Percentiles rank a stretch among this genome's conserved stretches.
phyloP scores from a whole-genome alignment of 805 yeast species.

The Yarrowia keelungensis region DNA sequence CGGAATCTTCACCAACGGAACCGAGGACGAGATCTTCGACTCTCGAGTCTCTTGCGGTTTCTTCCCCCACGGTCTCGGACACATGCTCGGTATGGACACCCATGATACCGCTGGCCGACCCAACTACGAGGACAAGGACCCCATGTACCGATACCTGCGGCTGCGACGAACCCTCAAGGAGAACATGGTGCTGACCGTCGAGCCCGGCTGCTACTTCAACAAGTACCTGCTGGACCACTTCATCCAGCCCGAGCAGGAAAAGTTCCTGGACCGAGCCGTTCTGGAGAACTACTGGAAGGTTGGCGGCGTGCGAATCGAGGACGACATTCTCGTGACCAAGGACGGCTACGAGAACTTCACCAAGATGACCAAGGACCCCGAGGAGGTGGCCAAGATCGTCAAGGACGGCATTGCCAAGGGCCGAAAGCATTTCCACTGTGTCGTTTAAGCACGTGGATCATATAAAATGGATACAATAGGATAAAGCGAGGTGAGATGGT shows the following conservation, averaged over 20 bases:
- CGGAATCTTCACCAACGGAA: constrained; percentile 71
- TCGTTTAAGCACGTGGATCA: constrained; percentile 47
- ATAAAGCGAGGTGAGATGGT: too few species aligned
- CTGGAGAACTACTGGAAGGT: constrained; percentile 81
- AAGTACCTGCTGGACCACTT: constrained; percentile 76
- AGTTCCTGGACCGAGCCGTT: constrained; percentile 68
- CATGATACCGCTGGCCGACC: constrained; percentile 95
- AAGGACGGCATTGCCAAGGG: constrained; percentile 68
- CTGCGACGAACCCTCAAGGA: constrained; percentile 72
- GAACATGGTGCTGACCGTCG: constrained; percentile 91
- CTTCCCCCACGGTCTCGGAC: constrained; percentile 97
- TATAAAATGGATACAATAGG: too few species aligned
- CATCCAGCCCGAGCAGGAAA: constrained; percentile 55
- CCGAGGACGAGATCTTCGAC: constrained; percentile 70
- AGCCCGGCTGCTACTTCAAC: constrained; percentile 93
- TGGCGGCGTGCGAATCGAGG: constrained; percentile 98
- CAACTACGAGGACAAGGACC: constrained; percentile 83
- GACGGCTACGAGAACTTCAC: constrained; percentile 84
- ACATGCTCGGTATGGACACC: constrained; percentile 90
- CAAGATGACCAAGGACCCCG: constrained; percentile 82
- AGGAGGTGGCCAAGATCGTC: constrained; percentile 79
- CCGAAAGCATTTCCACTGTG: constrained; percentile 66
- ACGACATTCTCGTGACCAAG: constrained; percentile 80
- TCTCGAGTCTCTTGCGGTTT: constrained; percentile 78
- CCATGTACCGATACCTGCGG: constrained; percentile 76